Evolutionary conservation across 768 basidiomycete species (phyloP).

Genomic region (Rhodotorula babjevae): DNA sequence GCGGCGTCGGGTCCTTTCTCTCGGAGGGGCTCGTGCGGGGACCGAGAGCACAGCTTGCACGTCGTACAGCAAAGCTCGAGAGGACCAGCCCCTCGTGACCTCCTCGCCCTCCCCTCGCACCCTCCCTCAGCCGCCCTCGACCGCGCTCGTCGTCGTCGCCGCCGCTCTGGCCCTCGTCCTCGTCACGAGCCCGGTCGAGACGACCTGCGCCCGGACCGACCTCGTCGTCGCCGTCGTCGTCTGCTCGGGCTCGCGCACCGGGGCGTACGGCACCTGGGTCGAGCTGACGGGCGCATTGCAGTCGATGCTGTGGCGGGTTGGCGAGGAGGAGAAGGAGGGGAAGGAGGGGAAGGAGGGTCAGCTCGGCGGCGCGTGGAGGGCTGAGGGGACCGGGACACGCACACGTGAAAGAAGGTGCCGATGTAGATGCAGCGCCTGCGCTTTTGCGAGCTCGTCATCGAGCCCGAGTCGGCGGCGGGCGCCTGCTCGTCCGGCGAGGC

Average conservation of each 20-base stretch:
- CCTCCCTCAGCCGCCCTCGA: neutral
- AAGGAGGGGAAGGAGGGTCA: neutral
- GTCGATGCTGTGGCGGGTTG: slow-evolving; percentile 14
- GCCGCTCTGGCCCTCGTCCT: too few relatives aligned
- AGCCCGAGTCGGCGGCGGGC: too few relatives aligned
- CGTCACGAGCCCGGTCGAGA: neutral
- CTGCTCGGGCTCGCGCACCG: too few relatives aligned
- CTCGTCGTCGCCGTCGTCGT: neutral
- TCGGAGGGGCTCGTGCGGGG: too few relatives aligned
- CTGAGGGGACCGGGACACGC: neutral
- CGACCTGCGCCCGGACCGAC: too few relatives aligned
- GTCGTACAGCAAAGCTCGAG: too few relatives aligned
- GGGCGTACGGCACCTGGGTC: slow-evolving; percentile 13
- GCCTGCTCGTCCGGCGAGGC: too few relatives aligned
- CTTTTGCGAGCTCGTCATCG: neutral
- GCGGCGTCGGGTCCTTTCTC: too few relatives aligned
- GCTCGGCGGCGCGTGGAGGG: neutral
- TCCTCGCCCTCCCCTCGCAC: too few relatives aligned
- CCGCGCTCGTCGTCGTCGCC: neutral
- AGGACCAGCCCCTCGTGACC: too few relatives aligned
- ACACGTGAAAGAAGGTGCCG: slow-evolving; percentile 31
- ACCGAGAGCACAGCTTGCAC: too few relatives aligned
- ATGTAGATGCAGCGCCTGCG: slow-evolving; percentile 20
- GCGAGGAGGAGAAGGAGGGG: neutral
- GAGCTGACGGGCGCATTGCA: slow-evolving; percentile 24